These are phyloP conservation scores for Blastomyces gilchristii DNA, from an alignment of 2,329 filamentous ascomycete genomes.

Conservation along the genomic window DNA sequence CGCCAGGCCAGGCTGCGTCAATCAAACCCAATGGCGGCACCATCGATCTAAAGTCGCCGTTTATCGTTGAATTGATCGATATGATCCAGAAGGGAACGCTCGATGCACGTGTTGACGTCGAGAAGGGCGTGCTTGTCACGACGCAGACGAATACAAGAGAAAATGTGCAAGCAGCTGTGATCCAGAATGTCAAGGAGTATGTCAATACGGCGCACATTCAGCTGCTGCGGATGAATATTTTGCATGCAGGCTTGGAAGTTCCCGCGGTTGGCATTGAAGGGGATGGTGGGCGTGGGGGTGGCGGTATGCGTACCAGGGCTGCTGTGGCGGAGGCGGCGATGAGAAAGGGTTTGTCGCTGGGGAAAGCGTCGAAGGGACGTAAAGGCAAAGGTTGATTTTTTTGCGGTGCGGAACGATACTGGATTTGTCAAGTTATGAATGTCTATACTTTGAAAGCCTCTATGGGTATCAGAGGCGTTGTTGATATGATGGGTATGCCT, in stretches of 20 bases:
- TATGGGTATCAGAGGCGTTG: neutral
- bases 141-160: constrained; percentile 56
- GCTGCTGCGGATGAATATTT: constrained; percentile 65
- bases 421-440: neutral
- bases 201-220: constrained; percentile 65
- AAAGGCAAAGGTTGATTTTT: neutral
- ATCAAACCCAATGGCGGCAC: constrained; percentile 37
- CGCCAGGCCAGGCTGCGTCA: constrained; percentile 24
- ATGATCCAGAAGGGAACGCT: constrained; percentile 68
- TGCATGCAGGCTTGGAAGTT: constrained; percentile 65
- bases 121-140: constrained; percentile 68
- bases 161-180: constrained; percentile 58
- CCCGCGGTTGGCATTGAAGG: constrained; percentile 24
- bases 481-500: neutral
- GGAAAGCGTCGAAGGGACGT: neutral
- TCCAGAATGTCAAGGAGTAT: constrained; percentile 60
- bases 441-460: neutral
- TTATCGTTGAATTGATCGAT: constrained; percentile 54
- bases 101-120: constrained; percentile 72
- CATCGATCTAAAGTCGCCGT: constrained; percentile 21
- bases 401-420: neutral
- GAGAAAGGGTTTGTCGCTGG: neutral
- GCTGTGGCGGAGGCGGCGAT: neutral
- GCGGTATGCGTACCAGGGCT: constrained; percentile 1
- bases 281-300: neutral